Base-by-base conservation (phyloP, 2,329 filamentous ascomycete genomes). In the Coccinonectria pachysandricola region DNA sequence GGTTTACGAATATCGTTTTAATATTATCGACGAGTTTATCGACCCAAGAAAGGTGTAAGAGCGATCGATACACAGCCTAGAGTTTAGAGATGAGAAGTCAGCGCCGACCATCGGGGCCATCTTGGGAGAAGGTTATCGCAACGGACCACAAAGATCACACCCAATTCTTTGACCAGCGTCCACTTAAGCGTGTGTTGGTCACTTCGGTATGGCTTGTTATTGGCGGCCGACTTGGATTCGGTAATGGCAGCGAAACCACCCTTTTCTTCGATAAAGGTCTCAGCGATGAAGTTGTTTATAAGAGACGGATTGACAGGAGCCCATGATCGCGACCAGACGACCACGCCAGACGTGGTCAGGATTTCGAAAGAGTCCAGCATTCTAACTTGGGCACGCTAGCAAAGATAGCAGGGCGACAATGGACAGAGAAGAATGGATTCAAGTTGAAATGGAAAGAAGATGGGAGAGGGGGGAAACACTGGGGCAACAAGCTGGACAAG, bases 301-400 rank as follows among this genome's bases (percentile, higher is more conserved):
- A 95, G 68, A 44, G 80, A 76, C 21, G 82, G 72, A 52, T 76
- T 86, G 50, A 93, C 75, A 3, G 79, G 70, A 28, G 79, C 75
- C 54, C 88, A 94, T 14, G 76, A 79, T 52, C 82, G 79, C 35
- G 88, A 95, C 91, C 91, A 98, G 29, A 98, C 73, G 31, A 98
- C 91, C 37, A 98, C 87, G 30, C 91, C 91, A 4, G 87, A 93
- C 19, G 88, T 93, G 34, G 88, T 95, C 35, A 98, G 60, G 41
- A 98, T 91, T 59, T 98, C 88, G 55, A 98, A 98, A 10, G 83
- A 80, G 63, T 98, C 91, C 59, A 98, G 63, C 88, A 96, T 96
- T 31, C 42, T 53, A 45, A 30, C 14, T 24, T 26, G 31, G 15
- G 18, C 12, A 23, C 28, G 28, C 21, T 19, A 32, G 23, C 21